Conservation (phyloP, 2,329 filamentous ascomycete genomes). For the Sclerotinia borealis region DNA sequence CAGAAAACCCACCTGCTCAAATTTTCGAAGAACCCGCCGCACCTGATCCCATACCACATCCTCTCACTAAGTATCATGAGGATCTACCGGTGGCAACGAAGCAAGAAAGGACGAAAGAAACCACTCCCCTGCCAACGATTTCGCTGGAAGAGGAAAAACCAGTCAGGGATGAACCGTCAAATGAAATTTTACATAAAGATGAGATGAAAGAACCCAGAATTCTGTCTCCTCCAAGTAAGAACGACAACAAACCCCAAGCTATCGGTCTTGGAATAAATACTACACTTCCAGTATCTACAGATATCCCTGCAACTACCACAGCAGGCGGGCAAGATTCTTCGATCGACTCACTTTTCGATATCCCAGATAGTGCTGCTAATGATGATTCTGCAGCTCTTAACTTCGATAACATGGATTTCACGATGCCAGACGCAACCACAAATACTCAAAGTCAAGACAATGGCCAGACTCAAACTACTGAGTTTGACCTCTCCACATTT, state of each 20-base stretch:
- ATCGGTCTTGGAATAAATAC: constrained; percentile 26
- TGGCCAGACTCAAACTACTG: constrained; percentile 23
- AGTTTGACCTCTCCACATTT: constrained; percentile 31
- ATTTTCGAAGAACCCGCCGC: constrained; percentile 13
- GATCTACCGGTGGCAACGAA: constrained; percentile 14
- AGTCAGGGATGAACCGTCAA: constrained; percentile 14
- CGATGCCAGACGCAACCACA: constrained; percentile 16
- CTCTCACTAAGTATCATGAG: neutral
- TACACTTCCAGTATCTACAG: constrained; percentile 10
- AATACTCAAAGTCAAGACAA: constrained; percentile 18
- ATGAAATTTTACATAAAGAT: constrained; percentile 13
- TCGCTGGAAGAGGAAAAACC: neutral
- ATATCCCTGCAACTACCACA: constrained; percentile 15
- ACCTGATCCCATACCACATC: constrained; percentile 23
- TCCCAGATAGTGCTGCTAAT: constrained; percentile 18
- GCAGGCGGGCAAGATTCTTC: constrained; percentile 22
- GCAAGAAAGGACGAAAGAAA: constrained; percentile 18
- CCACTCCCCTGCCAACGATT: neutral
- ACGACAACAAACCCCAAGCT: constrained; percentile 16
- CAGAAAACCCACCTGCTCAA: constrained; percentile 25
- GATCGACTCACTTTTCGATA: constrained; percentile 30
- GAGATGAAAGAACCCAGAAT: constrained; percentile 8
- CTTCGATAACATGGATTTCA: constrained; percentile 29
- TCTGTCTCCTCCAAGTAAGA: constrained; percentile 23
- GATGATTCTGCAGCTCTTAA: constrained; percentile 20